Conservation (phyloP, 2,329 filamentous ascomycete genomes). For the Aphanocladium album region DNA sequence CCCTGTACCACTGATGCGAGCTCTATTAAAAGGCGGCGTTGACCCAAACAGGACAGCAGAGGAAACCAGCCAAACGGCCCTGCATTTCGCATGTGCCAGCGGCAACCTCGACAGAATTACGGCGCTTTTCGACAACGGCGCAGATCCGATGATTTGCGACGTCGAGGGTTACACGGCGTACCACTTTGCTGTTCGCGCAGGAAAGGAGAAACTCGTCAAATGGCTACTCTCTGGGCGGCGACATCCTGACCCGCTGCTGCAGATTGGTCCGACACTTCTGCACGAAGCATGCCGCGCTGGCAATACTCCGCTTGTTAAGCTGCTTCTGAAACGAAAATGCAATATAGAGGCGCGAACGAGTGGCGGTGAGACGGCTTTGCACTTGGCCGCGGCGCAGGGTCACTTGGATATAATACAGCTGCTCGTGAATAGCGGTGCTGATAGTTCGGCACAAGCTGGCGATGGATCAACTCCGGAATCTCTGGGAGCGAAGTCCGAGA, state of each 20-base stretch:
- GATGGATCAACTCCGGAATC: neutral
- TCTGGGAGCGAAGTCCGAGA: neutral
- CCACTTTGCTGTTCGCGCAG: neutral
- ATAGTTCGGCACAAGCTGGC: neutral
- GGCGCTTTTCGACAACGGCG: neutral
- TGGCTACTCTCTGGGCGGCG: neutral
- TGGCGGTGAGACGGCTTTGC: neutral
- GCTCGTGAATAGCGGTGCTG: neutral
- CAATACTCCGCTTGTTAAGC: neutral
- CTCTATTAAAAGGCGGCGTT: neutral
- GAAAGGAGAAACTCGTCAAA: neutral
- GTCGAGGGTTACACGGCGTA: neutral
- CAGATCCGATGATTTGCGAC: neutral
- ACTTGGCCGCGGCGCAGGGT: neutral
- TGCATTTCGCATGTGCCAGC: neutral
- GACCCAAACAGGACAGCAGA: neutral
- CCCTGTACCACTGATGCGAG: neutral
- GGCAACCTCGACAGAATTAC: neutral
- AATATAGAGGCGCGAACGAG: neutral
- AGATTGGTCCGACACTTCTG: neutral
- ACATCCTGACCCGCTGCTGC: neutral
- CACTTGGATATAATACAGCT: neutral
- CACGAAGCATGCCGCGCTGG: neutral
- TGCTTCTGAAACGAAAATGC: neutral
- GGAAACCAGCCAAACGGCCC: neutral